phyloP scores from a whole-genome alignment of 345 rosid genomes.

The Arabidopsis arenosa region DNA sequence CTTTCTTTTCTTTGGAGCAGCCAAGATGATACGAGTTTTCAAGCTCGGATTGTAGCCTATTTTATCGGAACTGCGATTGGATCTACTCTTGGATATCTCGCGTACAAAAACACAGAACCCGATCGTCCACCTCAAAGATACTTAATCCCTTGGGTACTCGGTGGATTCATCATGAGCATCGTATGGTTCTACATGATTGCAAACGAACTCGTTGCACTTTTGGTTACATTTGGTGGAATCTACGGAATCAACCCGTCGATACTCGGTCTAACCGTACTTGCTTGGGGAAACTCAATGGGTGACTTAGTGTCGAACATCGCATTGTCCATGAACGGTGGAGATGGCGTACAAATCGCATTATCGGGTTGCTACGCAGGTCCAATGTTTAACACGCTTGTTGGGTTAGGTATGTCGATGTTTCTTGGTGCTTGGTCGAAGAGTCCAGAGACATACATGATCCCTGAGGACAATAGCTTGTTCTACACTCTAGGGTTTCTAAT shows the following conservation, averaged over 20 bases:
- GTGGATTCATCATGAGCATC: slow-evolving; percentile 92
- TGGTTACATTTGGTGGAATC: slow-evolving; percentile 74
- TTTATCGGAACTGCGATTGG: slow-evolving; percentile 57
- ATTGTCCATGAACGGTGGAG: slow-evolving; percentile 79
- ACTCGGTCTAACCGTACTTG: slow-evolving; percentile 84
- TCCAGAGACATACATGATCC: slow-evolving; percentile 62
- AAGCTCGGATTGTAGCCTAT: slow-evolving; percentile 50
- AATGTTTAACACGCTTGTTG: slow-evolving; percentile 93
- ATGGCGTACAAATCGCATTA: slow-evolving; percentile 79
- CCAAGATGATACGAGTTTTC: slow-evolving; percentile 52
- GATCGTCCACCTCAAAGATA: slow-evolving; percentile 77
- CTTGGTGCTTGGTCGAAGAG: slow-evolving; percentile 79
- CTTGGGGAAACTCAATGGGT: slow-evolving; percentile 99
- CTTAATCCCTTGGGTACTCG: slow-evolving; percentile 82
- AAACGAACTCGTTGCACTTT: slow-evolving; percentile 84
- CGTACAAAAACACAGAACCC: slow-evolving; percentile 50
- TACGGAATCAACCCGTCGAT: slow-evolving; percentile 80
- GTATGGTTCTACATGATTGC: slow-evolving; percentile 98
- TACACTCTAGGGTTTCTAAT: slow-evolving; percentile 78
- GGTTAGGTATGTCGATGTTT: slow-evolving; percentile 80
- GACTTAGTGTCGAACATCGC: slow-evolving; percentile 87
- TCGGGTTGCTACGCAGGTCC: slow-evolving; percentile 99
- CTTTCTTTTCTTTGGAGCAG: slow-evolving; percentile 69
- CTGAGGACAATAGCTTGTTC: slow-evolving; percentile 65
- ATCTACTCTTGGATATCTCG: slow-evolving; percentile 60